Conservation (phyloP, 331 rosid species). For the Malus hybrid region DNA sequence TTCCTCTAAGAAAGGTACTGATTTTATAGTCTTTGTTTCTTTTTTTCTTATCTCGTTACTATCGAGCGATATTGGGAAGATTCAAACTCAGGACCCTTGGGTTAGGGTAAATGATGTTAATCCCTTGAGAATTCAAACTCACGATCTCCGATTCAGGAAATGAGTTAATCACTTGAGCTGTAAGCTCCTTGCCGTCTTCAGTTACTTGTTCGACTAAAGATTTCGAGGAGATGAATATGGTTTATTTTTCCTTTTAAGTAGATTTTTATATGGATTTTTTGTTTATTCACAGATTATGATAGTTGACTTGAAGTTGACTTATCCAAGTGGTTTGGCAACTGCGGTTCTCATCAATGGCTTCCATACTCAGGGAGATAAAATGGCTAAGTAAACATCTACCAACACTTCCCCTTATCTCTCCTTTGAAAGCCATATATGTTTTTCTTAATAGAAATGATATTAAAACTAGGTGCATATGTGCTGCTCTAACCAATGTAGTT, state of each 20-base stretch:
- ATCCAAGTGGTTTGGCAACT: slow-evolving; percentile 87
- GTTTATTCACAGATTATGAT: slow-evolving; percentile 55
- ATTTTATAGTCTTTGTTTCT: background rate
- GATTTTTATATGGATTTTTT: background rate
- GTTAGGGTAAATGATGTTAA: too few species aligned
- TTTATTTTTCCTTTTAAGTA: background rate
- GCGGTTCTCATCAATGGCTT: slow-evolving; percentile 90
- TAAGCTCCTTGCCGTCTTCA: too few species aligned
- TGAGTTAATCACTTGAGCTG: too few species aligned
- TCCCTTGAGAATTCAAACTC: too few species aligned
- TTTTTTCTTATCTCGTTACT: too few species aligned
- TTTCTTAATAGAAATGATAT: background rate
- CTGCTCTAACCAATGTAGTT: too few species aligned
- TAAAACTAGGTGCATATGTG: too few species aligned
- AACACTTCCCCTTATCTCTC: background rate
- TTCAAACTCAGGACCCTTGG: background rate
- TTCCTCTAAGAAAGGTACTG: slow-evolving; percentile 83
- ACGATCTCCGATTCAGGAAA: too few species aligned
- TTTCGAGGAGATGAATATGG: background rate
- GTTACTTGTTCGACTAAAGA: too few species aligned
- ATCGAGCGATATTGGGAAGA: too few species aligned
- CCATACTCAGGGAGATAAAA: slow-evolving; percentile 69
- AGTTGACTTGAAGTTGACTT: slow-evolving; percentile 70
- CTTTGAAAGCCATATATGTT: too few species aligned
- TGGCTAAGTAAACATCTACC: slow-evolving; percentile 50